Evolutionary conservation across 257 asterid species (phyloP).

Genomic region (Nicotiana otophora): DNA sequence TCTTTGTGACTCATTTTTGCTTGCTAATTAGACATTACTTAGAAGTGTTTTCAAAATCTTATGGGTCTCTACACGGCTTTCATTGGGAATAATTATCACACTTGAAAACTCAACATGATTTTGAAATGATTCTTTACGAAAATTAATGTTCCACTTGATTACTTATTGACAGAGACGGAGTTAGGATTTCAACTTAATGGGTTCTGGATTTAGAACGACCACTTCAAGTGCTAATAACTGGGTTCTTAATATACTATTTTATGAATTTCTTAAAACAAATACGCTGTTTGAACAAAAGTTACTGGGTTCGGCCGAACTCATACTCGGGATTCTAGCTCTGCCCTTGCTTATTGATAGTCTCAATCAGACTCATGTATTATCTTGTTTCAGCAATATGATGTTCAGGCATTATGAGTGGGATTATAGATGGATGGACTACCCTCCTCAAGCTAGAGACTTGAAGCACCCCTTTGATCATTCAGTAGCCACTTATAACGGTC

Average conservation of each 20-base stretch:
- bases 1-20: background rate
- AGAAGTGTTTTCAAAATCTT: background rate
- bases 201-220: too few species aligned
- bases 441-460: slow-evolving; percentile 52
- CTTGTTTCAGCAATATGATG: slow-evolving; percentile 36
- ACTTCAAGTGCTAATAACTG: too few species aligned
- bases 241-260: too few species aligned
- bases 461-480: slow-evolving; percentile 82
- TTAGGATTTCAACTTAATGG: too few species aligned
- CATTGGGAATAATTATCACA: background rate
- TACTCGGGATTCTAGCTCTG: too few species aligned
- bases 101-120: background rate
- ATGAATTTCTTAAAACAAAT: too few species aligned
- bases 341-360: background rate
- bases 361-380: background rate
- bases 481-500: slow-evolving; percentile 71
- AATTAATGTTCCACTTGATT: background rate
- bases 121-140: background rate
- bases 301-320: too few species aligned
- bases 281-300: too few species aligned
- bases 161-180: background rate
- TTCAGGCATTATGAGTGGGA: slow-evolving; percentile 76
- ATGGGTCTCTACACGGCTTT: background rate
- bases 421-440: slow-evolving; percentile 95
- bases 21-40: background rate